Evolutionary conservation across 2,329 filamentous ascomycete species (phyloP).

Genomic region (Aspergillus calidoustus): DNA sequence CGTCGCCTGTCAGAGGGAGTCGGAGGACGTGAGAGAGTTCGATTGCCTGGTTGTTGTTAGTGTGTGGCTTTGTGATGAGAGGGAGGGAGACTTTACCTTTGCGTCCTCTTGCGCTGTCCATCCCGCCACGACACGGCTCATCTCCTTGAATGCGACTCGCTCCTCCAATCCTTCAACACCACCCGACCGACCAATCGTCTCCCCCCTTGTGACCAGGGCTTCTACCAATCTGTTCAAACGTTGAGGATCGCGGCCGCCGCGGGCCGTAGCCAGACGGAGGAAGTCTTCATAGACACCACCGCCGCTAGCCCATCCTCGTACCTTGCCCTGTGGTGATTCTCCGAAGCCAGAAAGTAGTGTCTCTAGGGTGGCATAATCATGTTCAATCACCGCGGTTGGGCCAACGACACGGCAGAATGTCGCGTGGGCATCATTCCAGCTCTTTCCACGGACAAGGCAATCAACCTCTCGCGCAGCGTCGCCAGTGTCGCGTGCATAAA

Average conservation of each 20-base stretch:
- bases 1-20: slow-evolving; percentile 69
- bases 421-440: slow-evolving; percentile 79
- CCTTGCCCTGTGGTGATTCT: slow-evolving; percentile 61
- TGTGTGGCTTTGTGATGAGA: not conserved
- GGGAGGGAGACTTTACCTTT: slow-evolving; percentile 52
- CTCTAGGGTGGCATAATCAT: slow-evolving; percentile 73
- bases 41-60: slow-evolving; percentile 30
- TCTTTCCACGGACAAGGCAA: slow-evolving; percentile 77
- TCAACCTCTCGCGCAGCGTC: slow-evolving; percentile 74
- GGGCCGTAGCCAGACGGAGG: slow-evolving; percentile 54
- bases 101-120: slow-evolving; percentile 65
- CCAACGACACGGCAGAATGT: slow-evolving; percentile 82
- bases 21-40: slow-evolving; percentile 45
- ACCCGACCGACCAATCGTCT: slow-evolving; percentile 56
- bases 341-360: slow-evolving; percentile 73
- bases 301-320: slow-evolving; percentile 76
- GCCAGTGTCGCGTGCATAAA: slow-evolving; percentile 75
- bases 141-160: slow-evolving; percentile 78
- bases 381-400: slow-evolving; percentile 78
- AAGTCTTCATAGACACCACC: slow-evolving; percentile 78
- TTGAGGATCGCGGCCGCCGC: slow-evolving; percentile 45
- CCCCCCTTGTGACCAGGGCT: slow-evolving; percentile 50
- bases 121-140: slow-evolving; percentile 73
- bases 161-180: slow-evolving; percentile 61
- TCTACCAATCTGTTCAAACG: slow-evolving; percentile 52